Conservation (phyloP, 225 moss, liverwort and hornwort genomes). For the Bryum argenteum region DNA sequence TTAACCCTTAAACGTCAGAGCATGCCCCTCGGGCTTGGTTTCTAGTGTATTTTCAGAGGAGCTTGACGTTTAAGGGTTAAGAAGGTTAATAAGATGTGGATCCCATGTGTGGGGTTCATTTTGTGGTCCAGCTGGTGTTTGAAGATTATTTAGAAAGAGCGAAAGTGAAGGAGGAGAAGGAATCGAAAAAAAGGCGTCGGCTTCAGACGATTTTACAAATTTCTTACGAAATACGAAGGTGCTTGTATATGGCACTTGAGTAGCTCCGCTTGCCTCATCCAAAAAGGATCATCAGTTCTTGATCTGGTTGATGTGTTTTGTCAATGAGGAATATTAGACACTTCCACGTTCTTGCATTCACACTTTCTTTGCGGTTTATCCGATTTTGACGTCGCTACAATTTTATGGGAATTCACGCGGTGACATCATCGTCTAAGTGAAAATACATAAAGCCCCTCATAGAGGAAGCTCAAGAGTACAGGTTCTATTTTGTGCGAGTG, state of each 20-base stretch:
- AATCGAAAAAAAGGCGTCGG: conserved; percentile 95
- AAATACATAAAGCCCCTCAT: conserved; percentile 76
- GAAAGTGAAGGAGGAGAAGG: conserved; percentile 98
- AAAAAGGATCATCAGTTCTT: background rate
- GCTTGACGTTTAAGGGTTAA: too few relatives aligned
- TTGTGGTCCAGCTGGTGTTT: conserved; percentile 78
- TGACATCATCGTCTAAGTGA: conserved; percentile 88
- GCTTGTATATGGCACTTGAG: conserved; percentile 1
- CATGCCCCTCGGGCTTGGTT: too few relatives aligned
- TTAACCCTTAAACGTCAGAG: too few relatives aligned
- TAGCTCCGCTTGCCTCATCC: background rate
- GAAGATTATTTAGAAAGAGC: conserved; percentile 92
- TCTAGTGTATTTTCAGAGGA: too few relatives aligned
- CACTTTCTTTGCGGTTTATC: background rate
- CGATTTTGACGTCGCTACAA: background rate
- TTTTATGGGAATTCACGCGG: conserved; percentile 44
- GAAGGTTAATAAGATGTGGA: conserved; percentile 26
- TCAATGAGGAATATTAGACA: background rate
- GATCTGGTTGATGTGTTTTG: background rate
- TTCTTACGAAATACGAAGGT: conserved; percentile 81
- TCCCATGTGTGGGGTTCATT: conserved; percentile 31
- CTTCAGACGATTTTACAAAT: conserved; percentile 85
- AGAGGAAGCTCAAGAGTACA: conserved; percentile 82
- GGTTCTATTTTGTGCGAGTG: conserved; percentile 40
- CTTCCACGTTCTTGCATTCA: too few relatives aligned